Base-by-base conservation (phyloP, 148 eudicot species). In the Fallopia convolvulus region DNA sequence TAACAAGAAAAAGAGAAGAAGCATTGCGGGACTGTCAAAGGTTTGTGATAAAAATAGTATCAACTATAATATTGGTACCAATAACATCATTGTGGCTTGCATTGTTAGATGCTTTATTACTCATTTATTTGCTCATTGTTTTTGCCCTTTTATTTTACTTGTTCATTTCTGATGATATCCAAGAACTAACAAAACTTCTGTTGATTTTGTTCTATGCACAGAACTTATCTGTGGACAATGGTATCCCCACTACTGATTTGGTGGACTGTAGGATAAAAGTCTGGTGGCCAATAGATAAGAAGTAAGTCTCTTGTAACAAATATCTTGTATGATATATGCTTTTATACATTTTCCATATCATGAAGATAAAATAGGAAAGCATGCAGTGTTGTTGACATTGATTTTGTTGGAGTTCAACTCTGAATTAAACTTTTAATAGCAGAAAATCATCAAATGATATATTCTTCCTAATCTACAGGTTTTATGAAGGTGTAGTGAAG, bases 261-360 rank as follows among this genome's bases (percentile, higher is more conserved):
- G 84, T 95, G 60, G 93, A 88, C 75, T 86, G 92, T 85, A 89
- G 88, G 80, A 89, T 95, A 77, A 92, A 86, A 78, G 82, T 95
- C 80, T 95, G 99, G 99, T 95, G 99, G 99, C 99, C 99, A 17
- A 52, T 93, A 84, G 99, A 95, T 84, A 91, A 95, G 84, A 42
- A 81, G 99, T 93, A 85, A 83, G 97, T 85, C 39, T 63, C 21
- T 36, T n/a, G 33, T 23, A 26, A 61, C 39, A 30, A 61, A 26
- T 61, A 23, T 61, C 36, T 68, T 65, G 70, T 65, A 65, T 30
- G 39, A 65, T 32, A 30, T 63, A 26, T 63, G 26, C 14, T 33
- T 66, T 15, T 17, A 36, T 36, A 5, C 20, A 66, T 66, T 66
- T 32, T 66, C 42, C 39, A 2, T 40, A 26, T 10, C 40, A 14